Evolutionary conservation across 1,139 yeast genomes (phyloP).

Genomic region (Lodderomyces pseudojiufengensis): DNA sequence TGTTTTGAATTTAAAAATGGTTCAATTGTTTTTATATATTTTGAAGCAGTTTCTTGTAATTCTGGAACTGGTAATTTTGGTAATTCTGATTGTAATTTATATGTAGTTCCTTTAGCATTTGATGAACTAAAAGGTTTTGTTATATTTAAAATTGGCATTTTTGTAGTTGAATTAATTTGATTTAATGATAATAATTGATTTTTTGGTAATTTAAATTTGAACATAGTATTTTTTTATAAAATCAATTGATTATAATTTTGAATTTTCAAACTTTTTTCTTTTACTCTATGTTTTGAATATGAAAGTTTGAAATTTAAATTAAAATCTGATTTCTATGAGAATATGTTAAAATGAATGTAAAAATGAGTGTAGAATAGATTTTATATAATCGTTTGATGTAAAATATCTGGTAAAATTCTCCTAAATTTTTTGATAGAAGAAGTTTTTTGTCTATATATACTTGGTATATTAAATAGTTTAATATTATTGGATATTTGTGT

Average conservation of each 20-base stretch:
- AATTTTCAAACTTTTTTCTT: background rate
- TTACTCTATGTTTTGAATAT: too few species aligned
- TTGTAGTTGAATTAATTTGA: conserved; percentile 2
- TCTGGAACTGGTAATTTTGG: conserved; percentile 90
- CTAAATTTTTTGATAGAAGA: too few species aligned
- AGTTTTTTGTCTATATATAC: too few species aligned
- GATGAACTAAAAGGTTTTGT: conserved; percentile 27
- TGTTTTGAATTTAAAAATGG: conserved; percentile 60
- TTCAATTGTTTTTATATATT: conserved; percentile 67
- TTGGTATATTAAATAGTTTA: too few species aligned
- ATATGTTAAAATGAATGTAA: too few species aligned
- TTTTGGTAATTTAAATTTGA: conserved; percentile 8
- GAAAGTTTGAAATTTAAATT: too few species aligned
- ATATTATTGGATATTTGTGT: too few species aligned
- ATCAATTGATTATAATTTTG: background rate
- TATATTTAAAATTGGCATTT: conserved; percentile 14
- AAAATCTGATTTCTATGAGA: too few species aligned
- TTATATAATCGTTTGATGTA: too few species aligned
- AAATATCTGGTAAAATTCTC: too few species aligned
- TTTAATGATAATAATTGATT: conserved; percentile 3
- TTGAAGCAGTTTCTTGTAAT: conserved; percentile 64
- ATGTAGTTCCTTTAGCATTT: conserved; percentile 63
- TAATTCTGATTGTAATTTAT: conserved; percentile 65
- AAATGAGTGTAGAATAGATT: too few species aligned
- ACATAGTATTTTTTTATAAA: conserved; percentile 8